These are phyloP conservation scores for Citrus inodora DNA, from an alignment of 345 rosid genomes.

Conservation along the genomic window DNA sequence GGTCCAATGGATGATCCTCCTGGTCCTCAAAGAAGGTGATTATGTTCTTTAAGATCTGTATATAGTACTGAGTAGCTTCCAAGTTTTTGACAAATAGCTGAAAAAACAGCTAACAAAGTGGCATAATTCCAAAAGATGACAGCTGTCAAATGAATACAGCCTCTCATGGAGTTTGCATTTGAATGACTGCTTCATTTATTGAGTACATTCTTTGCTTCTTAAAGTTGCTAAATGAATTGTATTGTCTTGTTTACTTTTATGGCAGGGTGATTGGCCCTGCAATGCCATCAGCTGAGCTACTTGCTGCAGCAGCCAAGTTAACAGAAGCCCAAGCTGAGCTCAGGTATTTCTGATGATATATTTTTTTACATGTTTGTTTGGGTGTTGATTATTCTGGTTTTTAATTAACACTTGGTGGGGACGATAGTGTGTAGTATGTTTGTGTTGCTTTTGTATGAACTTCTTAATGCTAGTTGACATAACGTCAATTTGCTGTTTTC, in stretches of 20 bases:
- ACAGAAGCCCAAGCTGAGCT: slow-evolving; percentile 92
- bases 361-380: not conserved
- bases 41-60: not conserved
- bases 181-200: not conserved
- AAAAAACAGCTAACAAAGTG: not conserved
- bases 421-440: not conserved
- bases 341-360: slow-evolving; percentile 34
- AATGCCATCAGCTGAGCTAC: slow-evolving; percentile 91
- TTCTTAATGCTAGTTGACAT: not conserved
- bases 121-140: not conserved
- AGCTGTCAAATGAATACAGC: not conserved
- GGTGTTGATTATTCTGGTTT: not conserved
- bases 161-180: not conserved
- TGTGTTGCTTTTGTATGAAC: not conserved
- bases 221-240: not conserved
- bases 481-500: slow-evolving; percentile 3
- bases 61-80: not conserved
- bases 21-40: slow-evolving; percentile 62
- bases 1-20: slow-evolving; percentile 39
- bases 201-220: not conserved
- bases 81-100: not conserved
- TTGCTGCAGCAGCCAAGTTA: slow-evolving; percentile 93
- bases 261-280: slow-evolving; percentile 85
- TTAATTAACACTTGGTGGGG: not conserved
- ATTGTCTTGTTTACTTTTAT: slow-evolving; percentile 9